phyloP scores from a whole-genome alignment of 106 monocot species.

The Dendrobium officinale region DNA sequence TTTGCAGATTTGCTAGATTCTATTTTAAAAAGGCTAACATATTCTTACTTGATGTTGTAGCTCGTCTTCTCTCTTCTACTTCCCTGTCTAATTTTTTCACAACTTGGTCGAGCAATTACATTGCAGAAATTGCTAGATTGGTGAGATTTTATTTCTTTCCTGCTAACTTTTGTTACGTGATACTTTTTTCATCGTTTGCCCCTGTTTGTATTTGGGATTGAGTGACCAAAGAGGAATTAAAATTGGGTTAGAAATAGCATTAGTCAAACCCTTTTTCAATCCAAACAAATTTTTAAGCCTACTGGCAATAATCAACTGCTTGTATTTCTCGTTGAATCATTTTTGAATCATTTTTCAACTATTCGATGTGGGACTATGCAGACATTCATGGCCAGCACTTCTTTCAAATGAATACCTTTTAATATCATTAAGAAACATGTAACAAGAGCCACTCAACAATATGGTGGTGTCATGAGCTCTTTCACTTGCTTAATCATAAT shows the following conservation, averaged over 20 bases:
- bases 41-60: conserved; percentile 16
- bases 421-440: neutral
- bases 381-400: neutral
- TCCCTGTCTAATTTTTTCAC: conserved; percentile 53
- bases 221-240: neutral
- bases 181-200: neutral
- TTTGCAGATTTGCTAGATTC: neutral
- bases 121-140: conserved; percentile 45
- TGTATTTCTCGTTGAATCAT: neutral
- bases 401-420: neutral
- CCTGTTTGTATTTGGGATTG: neutral
- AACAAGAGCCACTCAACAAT: too few relatives aligned
- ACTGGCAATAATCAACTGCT: neutral
- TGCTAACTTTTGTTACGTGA: neutral
- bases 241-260: neutral
- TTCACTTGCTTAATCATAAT: too few relatives aligned
- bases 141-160: conserved; percentile 20
- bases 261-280: neutral
- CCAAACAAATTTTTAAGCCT: neutral
- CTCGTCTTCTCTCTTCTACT: conserved; percentile 50
- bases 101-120: conserved; percentile 62
- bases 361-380: neutral
- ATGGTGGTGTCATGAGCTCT: too few relatives aligned
- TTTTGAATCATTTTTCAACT: neutral
- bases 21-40: neutral